Base-by-base conservation (phyloP, 345 rosid species). In the Cardamine resedifolia region DNA sequence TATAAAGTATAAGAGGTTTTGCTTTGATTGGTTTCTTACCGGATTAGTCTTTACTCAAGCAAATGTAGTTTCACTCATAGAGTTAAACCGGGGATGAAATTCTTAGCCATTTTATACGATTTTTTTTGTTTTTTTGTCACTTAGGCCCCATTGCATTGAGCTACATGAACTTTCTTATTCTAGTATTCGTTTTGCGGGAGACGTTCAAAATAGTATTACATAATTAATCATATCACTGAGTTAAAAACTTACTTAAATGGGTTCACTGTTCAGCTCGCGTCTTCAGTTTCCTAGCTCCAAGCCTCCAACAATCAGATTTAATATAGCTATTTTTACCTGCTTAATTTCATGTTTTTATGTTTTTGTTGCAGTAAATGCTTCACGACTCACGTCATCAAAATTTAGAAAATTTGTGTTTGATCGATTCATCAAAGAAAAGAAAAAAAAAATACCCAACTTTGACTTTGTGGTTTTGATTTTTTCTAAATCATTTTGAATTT, bases 1-100 rank as follows among this genome's bases (percentile, higher is more conserved):
- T 20, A 50, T 65, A 30, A 11, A n/a, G 52, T 6, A n/a, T 49
- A 65, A 33, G 58, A 49, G n/a, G 7, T 65, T 45, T 14, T 64
- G 4, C 6, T 45, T 64, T 3, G 18, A 16, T 64, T 45, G 7
- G 7, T 18, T 45, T 64, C 56, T 12, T 45, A 16, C 12, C 0
- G 23, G 6, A n/a, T 44, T 44, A 26, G 28, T 30, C 7, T 21
- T 23, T 20, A 10, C 1, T 4, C 12, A 34, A 10, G 39, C 39
- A 34, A 34, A 34, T 34, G 39, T 2, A 34, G 39, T 2, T 34
- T 34, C 39, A 31, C 34, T 31, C 34, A 34, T 10, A 10, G 12
- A 34, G 10, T 34, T 0, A 10, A 10, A 34, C 39, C 39, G 39
- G 39, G 36, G 36, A 8, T 33, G 3, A 34, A 9, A 0, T 34